These are phyloP conservation scores for Aureobasidium sp. DNA, from an alignment of 2,329 filamentous ascomycete genomes.

Conservation along the genomic window DNA sequence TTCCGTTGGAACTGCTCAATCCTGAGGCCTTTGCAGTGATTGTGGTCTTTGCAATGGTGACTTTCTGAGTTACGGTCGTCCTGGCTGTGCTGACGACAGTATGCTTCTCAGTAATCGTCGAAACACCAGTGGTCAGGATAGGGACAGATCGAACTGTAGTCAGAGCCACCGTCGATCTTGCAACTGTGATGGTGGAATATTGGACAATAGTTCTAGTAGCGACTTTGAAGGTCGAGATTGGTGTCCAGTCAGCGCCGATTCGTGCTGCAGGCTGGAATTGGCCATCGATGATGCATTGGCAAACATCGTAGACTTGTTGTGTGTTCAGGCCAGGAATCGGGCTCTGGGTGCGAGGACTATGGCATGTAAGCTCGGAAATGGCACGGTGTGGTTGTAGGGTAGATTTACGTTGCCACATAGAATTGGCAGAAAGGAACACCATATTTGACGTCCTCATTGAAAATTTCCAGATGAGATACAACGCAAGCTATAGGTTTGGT, in stretches of 20 bases:
- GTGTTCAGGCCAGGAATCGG: not conserved
- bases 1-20: too few species aligned
- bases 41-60: not conserved
- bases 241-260: not conserved
- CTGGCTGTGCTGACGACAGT: not conserved
- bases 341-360: not conserved
- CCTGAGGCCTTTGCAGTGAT: not conserved
- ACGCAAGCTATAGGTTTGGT: not conserved
- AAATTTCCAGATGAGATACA: not conserved
- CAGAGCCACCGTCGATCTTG: not conserved
- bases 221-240: not conserved
- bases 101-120: not conserved
- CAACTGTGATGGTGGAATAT: not conserved
- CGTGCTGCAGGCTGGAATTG: not conserved
- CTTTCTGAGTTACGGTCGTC: not conserved
- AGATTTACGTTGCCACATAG: slow-evolving; percentile 16
- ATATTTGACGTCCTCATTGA: slow-evolving; percentile 1
- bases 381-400: not conserved
- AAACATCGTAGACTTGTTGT: not conserved
- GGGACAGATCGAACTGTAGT: not conserved
- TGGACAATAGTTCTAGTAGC: not conserved
- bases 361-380: not conserved
- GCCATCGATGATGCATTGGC: not conserved
- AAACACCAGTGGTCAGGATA: not conserved
- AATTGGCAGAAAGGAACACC: not conserved